phyloP scores from a whole-genome alignment of 192 early-diverging fungal species.

The Backusella sp. region DNA sequence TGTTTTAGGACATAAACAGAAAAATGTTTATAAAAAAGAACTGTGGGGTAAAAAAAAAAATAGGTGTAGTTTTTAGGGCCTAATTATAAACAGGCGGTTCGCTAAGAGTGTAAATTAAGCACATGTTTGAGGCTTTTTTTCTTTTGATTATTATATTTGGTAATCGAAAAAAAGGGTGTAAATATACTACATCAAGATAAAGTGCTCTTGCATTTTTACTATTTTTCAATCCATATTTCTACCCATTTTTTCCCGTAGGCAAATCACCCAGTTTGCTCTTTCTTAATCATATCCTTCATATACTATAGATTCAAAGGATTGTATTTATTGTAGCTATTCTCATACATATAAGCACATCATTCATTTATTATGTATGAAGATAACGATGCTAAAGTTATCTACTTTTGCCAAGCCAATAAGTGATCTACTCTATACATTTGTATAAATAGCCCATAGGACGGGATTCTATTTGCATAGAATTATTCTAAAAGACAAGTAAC shows the following conservation, averaged over 20 bases:
- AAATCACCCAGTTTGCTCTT: neutral
- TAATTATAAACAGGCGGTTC: neutral
- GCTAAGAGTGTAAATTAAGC: neutral
- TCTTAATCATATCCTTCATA: neutral
- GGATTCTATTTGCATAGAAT: neutral
- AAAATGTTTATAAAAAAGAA: too few species aligned
- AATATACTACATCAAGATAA: neutral
- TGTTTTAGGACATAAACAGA: too few species aligned
- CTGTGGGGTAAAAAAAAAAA: neutral
- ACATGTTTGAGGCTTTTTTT: neutral
- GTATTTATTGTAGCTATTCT: neutral
- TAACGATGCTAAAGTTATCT: neutral
- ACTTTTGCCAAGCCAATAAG: neutral
- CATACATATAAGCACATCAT: neutral
- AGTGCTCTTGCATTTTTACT: neutral
- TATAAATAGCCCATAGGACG: neutral
- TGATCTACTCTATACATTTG: neutral
- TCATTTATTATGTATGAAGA: neutral
- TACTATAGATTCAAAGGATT: neutral
- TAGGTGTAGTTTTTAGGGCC: neutral
- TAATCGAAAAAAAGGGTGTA: neutral
- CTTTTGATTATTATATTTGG: neutral
- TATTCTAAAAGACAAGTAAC: neutral
- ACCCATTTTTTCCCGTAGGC: constrained; percentile 1
- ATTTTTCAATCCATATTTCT: neutral